Conservation (phyloP, 441 rosid genomes). For the Gossypium lobatum region DNA sequence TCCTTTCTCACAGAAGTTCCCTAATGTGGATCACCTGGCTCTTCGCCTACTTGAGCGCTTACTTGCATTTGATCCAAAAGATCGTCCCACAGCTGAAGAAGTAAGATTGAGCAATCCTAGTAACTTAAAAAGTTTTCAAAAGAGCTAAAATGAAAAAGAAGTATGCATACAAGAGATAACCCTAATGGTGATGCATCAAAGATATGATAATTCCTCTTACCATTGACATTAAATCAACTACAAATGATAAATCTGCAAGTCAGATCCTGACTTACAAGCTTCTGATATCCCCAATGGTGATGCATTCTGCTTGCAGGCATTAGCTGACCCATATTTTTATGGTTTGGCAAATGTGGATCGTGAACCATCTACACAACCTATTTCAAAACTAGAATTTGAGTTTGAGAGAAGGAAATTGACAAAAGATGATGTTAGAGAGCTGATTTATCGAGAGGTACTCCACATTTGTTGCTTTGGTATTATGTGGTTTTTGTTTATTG, state of each 20-base stretch:
- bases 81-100: slow-evolving; percentile 92
- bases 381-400: slow-evolving; percentile 95
- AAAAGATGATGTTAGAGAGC: slow-evolving; percentile 94
- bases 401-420: slow-evolving; percentile 90
- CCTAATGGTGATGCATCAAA: not conserved
- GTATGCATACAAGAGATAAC: not conserved
- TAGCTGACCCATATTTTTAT: slow-evolving; percentile 81
- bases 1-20: slow-evolving; percentile 82
- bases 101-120: slow-evolving; percentile 15
- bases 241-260: slow-evolving; percentile 1
- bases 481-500: slow-evolving; percentile 11
- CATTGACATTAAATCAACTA: not conserved
- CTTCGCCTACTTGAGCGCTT: slow-evolving; percentile 69
- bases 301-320: slow-evolving; percentile 51
- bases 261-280: not conserved
- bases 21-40: slow-evolving; percentile 81
- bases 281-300: slow-evolving; percentile 11
- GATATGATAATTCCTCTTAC: not conserved
- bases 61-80: slow-evolving; percentile 98
- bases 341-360: slow-evolving; percentile 85
- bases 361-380: slow-evolving; percentile 85
- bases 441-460: slow-evolving; percentile 91
- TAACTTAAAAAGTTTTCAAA: not conserved
- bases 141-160: not conserved
- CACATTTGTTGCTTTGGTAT: slow-evolving; percentile 13